A percentile compares a stretch with the other conserved stretches of the same genome.
phyloP scores from a whole-genome alignment of 768 basidiomycete species.

The Lanmaoa pseudosensibilis region DNA sequence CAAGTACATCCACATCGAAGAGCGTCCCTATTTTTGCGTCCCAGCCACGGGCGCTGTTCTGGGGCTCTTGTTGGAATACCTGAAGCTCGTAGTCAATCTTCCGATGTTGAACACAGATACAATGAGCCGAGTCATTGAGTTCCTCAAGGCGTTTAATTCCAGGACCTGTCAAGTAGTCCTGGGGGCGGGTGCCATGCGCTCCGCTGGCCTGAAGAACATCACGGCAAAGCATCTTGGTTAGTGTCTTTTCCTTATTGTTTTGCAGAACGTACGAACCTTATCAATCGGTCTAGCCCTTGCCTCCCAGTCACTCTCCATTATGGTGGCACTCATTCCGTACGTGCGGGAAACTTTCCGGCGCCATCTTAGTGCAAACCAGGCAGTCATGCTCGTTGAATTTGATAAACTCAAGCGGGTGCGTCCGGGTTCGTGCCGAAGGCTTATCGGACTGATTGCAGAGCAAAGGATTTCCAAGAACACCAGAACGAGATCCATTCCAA shows the following conservation, averaged over 20 bases:
- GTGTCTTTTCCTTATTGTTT: slow-evolving; percentile 28
- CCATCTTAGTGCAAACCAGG: slow-evolving; percentile 91
- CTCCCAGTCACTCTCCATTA: slow-evolving; percentile 92
- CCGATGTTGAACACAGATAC: slow-evolving; percentile 88
- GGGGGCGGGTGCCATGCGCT: slow-evolving; percentile 98
- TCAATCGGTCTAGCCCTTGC: slow-evolving; percentile 67
- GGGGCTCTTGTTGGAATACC: slow-evolving; percentile 76
- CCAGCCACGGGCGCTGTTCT: slow-evolving; percentile 79
- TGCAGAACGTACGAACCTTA: slow-evolving; percentile 14
- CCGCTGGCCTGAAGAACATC: slow-evolving; percentile 96
- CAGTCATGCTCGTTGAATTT: slow-evolving; percentile 96
- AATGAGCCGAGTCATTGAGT: slow-evolving; percentile 94
- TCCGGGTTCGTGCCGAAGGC: slow-evolving; percentile 13
- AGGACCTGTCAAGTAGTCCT: slow-evolving; percentile 97
- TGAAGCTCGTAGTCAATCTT: slow-evolving; percentile 84
- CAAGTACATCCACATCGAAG: slow-evolving; percentile 78
- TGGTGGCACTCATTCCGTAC: slow-evolving; percentile 93
- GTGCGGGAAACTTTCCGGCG: slow-evolving; percentile 93
- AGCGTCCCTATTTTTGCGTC: slow-evolving; percentile 81
- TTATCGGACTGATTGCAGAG: slow-evolving; percentile 1
- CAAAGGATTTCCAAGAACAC: slow-evolving; percentile 95
- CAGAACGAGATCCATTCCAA: slow-evolving; percentile 99
- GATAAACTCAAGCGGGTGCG: slow-evolving; percentile 95
- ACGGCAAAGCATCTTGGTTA: slow-evolving; percentile 95
- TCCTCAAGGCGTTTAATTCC: slow-evolving; percentile 97